Conservation (phyloP, 805 yeast genomes). For the Myxozyma neglecta region DNA sequence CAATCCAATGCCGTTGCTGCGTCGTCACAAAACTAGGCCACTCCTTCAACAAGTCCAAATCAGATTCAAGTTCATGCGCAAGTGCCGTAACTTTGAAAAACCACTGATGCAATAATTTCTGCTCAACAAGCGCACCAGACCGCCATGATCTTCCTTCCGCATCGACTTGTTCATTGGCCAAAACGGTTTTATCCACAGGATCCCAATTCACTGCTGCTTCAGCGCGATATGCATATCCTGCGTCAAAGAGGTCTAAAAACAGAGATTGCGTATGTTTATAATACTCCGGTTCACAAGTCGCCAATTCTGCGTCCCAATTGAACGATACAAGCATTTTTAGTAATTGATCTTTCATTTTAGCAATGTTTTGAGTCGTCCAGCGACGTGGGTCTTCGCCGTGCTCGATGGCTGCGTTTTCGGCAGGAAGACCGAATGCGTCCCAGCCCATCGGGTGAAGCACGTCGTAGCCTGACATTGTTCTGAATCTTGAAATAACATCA, state of each 20-base stretch:
- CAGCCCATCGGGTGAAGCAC: constrained; percentile 98
- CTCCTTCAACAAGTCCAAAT: constrained; percentile 56
- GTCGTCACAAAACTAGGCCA: constrained; percentile 90
- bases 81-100: constrained; percentile 84
- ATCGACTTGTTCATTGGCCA: constrained; percentile 97
- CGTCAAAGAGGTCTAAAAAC: constrained; percentile 67
- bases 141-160: constrained; percentile 91
- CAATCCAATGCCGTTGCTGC: constrained; percentile 96
- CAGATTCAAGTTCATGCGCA: constrained; percentile 66
- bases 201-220: constrained; percentile 96
- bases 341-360: constrained; percentile 84
- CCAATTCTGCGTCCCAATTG: constrained; percentile 85
- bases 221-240: constrained; percentile 81
- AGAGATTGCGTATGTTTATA: constrained; percentile 91
- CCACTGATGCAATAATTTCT: constrained; percentile 83
- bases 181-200: constrained; percentile 89
- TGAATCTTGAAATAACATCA: constrained; percentile 77
- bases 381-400: constrained; percentile 70
- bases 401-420: constrained; percentile 96
- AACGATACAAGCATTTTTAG: constrained; percentile 74
- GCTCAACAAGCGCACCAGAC: constrained; percentile 93
- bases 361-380: constrained; percentile 84
- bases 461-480: constrained; percentile 69
- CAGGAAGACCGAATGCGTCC: constrained; percentile 99
- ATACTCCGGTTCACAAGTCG: constrained; percentile 83